Conservation (phyloP, 192 early-diverging fungal species). For the Podochytrium sp. region DNA sequence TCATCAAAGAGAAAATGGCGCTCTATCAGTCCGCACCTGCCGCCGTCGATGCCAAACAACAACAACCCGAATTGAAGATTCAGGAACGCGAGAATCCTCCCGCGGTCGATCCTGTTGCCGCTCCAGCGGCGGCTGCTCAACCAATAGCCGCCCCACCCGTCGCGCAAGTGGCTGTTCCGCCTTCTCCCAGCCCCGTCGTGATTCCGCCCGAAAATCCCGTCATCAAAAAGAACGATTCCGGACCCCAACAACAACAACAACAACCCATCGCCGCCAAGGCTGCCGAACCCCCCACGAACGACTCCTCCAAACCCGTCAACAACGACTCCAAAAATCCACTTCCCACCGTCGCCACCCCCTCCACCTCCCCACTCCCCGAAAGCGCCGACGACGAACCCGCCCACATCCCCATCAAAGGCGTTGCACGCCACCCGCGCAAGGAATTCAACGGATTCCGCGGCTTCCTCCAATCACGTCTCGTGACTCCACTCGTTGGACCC, state of each 20-base stretch:
- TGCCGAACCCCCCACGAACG: not conserved
- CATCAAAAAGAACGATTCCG: not conserved
- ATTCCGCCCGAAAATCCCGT: not conserved
- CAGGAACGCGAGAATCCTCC: too few species aligned
- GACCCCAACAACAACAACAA: not conserved
- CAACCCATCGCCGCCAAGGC: not conserved
- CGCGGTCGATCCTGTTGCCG: not conserved
- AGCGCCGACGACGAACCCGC: not conserved
- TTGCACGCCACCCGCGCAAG: slow-evolving; percentile 1
- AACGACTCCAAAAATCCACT: not conserved
- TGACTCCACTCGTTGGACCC: slow-evolving; percentile 77
- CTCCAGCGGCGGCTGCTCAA: not conserved
- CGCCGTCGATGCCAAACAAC: not conserved
- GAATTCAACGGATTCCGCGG: slow-evolving; percentile 28
- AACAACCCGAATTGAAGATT: too few species aligned
- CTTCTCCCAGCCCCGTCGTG: too few species aligned
- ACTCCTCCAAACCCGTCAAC: not conserved
- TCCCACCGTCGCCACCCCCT: not conserved
- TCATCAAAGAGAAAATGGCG: slow-evolving; percentile 15
- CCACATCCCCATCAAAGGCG: slow-evolving; percentile 12
- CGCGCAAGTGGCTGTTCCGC: too few species aligned
- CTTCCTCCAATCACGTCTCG: slow-evolving; percentile 16
- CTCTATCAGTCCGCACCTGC: not conserved
- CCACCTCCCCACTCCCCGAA: not conserved
- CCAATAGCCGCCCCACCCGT: not conserved